Conservation (phyloP, 495 filamentous ascomycete genomes). For the Aspergillus nidulans region DNA sequence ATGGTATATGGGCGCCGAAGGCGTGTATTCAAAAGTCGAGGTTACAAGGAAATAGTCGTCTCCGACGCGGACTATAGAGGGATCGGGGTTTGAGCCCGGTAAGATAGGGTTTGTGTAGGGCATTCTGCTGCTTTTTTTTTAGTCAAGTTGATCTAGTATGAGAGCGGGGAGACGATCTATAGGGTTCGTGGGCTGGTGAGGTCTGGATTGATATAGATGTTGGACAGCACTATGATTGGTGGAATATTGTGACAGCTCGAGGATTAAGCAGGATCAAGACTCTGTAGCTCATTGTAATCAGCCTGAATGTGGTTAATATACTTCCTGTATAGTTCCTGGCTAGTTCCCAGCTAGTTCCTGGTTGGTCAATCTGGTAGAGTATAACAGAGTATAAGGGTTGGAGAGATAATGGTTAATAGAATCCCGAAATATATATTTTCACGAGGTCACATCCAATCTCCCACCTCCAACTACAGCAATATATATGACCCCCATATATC, state of each 20-base stretch:
- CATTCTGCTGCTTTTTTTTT: background rate
- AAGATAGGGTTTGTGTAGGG: slow-evolving; percentile 9
- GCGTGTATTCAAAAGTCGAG: slow-evolving; percentile 7
- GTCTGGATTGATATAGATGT: background rate
- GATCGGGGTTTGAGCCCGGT: slow-evolving; percentile 9
- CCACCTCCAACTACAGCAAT: too few species aligned
- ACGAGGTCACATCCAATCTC: too few species aligned
- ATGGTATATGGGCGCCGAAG: slow-evolving; percentile 5
- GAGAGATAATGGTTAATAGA: too few species aligned
- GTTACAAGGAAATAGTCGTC: slow-evolving; percentile 5
- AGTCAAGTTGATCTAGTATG: background rate
- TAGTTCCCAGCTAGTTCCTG: too few species aligned
- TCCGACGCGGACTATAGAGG: background rate
- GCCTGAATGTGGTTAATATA: too few species aligned
- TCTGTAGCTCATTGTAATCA: background rate
- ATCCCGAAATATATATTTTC: too few species aligned
- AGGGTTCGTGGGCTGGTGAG: too few species aligned
- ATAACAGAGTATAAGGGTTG: background rate
- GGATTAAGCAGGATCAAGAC: background rate
- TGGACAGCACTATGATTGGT: background rate
- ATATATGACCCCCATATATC: too few species aligned
- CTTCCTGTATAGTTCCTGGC: too few species aligned
- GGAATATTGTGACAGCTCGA: background rate
- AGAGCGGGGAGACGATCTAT: background rate
- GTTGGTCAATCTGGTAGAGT: too few species aligned